These are phyloP conservation scores for Clonostachys rhizophaga DNA, from an alignment of 2,329 filamentous ascomycete species.

Conservation along the genomic window DNA sequence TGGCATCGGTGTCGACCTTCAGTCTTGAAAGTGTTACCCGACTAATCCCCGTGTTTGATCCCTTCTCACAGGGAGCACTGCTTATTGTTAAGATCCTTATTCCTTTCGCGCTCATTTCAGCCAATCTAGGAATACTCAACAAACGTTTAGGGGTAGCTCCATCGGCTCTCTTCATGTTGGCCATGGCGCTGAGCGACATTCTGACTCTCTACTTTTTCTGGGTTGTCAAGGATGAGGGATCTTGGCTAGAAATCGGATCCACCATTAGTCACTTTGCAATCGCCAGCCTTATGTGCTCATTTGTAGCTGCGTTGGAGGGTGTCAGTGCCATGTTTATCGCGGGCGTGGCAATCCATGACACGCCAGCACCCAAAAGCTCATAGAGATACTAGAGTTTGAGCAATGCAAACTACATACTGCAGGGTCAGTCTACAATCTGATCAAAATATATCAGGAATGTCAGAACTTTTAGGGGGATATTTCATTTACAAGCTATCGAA, in stretches of 20 bases:
- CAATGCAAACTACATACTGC: no score
- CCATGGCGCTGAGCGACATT: constrained; percentile 87
- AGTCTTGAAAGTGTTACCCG: constrained; percentile 85
- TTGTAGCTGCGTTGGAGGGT: constrained; percentile 83
- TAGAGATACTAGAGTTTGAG: no score
- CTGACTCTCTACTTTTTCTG: constrained; percentile 96
- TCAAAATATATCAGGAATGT: no score
- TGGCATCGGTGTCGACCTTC: constrained; percentile 91
- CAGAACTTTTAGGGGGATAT: no score
- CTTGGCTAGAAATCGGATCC: constrained; percentile 95
- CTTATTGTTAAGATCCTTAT: constrained; percentile 87
- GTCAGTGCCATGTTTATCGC: constrained; percentile 79
- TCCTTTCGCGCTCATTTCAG: constrained; percentile 87
- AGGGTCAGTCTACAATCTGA: no score
- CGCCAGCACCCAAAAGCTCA: no score
- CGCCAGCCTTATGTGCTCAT: constrained; percentile 82
- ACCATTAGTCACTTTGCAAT: constrained; percentile 96
- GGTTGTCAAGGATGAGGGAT: constrained; percentile 93
- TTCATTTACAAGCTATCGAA: no score
- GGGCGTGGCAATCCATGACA: constrained; percentile 31
- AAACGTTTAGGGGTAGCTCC: constrained; percentile 77
- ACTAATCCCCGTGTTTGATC: constrained; percentile 87
- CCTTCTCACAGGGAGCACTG: constrained; percentile 84
- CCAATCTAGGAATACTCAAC: constrained; percentile 92
- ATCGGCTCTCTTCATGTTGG: constrained; percentile 87